A percentile compares a stretch with the other conserved stretches of the same genome.
Evolutionary conservation across 768 basidiomycete species (phyloP).

Genomic region (Hemileccinum rubropunctum): DNA sequence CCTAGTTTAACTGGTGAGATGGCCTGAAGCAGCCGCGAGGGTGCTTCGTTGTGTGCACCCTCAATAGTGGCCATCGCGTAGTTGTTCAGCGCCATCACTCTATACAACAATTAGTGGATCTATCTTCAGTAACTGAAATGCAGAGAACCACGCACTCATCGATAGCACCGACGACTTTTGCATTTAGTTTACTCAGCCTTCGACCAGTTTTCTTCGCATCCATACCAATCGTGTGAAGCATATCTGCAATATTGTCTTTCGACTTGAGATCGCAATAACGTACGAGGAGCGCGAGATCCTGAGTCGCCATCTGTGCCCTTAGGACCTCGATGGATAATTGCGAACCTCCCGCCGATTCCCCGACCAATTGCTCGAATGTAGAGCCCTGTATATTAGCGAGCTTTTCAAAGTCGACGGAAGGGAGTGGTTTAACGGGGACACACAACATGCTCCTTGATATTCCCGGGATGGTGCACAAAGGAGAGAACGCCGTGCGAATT

Average conservation of each 20-base stretch:
- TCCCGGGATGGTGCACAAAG: constrained; percentile 62
- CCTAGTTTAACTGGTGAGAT: constrained; percentile 40
- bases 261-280: constrained; percentile 59
- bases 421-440: constrained; percentile 13
- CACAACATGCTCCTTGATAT: constrained; percentile 51
- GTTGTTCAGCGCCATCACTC: constrained; percentile 72
- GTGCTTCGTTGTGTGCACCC: constrained; percentile 27
- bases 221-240: constrained; percentile 51
- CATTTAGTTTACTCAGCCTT: constrained; percentile 57
- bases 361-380: constrained; percentile 61
- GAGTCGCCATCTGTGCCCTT: constrained; percentile 75
- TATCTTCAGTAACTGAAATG: neutral
- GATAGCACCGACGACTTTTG: constrained; percentile 71
- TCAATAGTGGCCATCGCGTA: constrained; percentile 63
- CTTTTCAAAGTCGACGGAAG: constrained; percentile 56
- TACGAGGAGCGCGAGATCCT: constrained; percentile 63
- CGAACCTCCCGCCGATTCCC: constrained; percentile 56
- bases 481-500: constrained; percentile 48
- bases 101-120: constrained; percentile 24
- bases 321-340: constrained; percentile 65
- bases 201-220: constrained; percentile 61
- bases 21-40: constrained; percentile 30
- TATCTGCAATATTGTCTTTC: constrained; percentile 52
- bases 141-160: constrained; percentile 52
- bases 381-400: constrained; percentile 59